Conservation (phyloP, 306 rosid genomes). For the Quercus suber region DNA sequence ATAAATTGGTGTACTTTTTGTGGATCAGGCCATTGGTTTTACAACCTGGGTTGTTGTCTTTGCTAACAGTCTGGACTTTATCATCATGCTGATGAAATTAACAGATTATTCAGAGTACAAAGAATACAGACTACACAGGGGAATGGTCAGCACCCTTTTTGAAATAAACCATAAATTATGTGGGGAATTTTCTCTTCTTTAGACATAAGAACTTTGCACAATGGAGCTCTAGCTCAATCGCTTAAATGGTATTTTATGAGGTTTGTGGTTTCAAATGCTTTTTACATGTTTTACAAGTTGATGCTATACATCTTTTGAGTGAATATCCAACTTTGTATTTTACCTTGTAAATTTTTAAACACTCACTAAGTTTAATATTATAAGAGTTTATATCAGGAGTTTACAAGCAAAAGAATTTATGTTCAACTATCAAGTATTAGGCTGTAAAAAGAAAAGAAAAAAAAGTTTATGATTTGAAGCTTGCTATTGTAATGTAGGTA, state of each 20-base stretch:
- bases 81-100: not conserved
- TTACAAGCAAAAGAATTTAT: not conserved
- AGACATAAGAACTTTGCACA: not conserved
- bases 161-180: not conserved
- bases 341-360: not conserved
- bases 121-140: not conserved
- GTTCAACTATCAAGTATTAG: not conserved
- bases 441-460: not conserved
- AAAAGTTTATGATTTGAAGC: conserved; percentile 13
- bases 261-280: too few species aligned
- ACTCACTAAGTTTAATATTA: not conserved
- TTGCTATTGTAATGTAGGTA: conserved; percentile 58
- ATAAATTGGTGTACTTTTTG: not conserved
- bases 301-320: not conserved
- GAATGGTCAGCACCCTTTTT: not conserved
- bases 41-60: not conserved
- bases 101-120: not conserved
- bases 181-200: not conserved
- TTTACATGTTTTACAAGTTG: not conserved
- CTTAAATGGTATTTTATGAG: too few species aligned
- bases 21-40: not conserved
- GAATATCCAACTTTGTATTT: not conserved
- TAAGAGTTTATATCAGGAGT: not conserved
- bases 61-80: not conserved
- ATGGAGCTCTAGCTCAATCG: too few species aligned